Conservation (phyloP, 2,329 filamentous ascomycete genomes). For the Aspergillus novofumigatus region DNA sequence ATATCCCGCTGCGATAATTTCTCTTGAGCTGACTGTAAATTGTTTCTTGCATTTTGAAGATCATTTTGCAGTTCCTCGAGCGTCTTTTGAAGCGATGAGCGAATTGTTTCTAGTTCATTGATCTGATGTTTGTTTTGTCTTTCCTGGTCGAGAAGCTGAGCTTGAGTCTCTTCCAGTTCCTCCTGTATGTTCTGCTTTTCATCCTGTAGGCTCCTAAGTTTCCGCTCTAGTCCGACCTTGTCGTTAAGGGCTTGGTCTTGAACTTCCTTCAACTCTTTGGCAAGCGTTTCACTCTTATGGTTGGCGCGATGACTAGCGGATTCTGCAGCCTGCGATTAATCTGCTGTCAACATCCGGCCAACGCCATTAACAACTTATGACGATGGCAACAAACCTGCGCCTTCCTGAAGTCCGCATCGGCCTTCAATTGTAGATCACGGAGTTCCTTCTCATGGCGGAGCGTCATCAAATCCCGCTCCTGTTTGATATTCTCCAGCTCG, state of each 20-base stretch:
- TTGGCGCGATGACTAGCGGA: constrained; percentile 47
- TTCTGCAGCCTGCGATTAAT: constrained; percentile 46
- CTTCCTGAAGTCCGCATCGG: constrained; percentile 79
- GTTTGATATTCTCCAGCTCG: constrained; percentile 78
- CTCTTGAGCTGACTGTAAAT: constrained; percentile 60
- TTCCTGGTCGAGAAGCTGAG: constrained; percentile 65
- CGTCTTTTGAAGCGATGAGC: constrained; percentile 54
- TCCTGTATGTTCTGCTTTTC: constrained; percentile 72
- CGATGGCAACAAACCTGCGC: constrained; percentile 44
- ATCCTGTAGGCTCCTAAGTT: constrained; percentile 57
- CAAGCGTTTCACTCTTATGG: constrained; percentile 52
- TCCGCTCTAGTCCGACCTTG: constrained; percentile 52
- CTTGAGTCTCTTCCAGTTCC: constrained; percentile 76
- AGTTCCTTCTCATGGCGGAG: constrained; percentile 80
- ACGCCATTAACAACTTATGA: background rate
- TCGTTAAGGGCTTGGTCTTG: constrained; percentile 55
- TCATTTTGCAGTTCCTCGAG: constrained; percentile 49
- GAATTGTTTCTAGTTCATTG: constrained; percentile 58
- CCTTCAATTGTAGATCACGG: constrained; percentile 70
- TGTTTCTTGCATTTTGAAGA: constrained; percentile 52
- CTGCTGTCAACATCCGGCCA: background rate
- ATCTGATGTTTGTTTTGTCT: constrained; percentile 60
- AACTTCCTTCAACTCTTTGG: constrained; percentile 52
- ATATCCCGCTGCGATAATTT: constrained; percentile 66
- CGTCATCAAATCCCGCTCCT: constrained; percentile 76